Evolutionary conservation across 306 rosid species (phyloP).

Genomic region (Corylus americana): DNA sequence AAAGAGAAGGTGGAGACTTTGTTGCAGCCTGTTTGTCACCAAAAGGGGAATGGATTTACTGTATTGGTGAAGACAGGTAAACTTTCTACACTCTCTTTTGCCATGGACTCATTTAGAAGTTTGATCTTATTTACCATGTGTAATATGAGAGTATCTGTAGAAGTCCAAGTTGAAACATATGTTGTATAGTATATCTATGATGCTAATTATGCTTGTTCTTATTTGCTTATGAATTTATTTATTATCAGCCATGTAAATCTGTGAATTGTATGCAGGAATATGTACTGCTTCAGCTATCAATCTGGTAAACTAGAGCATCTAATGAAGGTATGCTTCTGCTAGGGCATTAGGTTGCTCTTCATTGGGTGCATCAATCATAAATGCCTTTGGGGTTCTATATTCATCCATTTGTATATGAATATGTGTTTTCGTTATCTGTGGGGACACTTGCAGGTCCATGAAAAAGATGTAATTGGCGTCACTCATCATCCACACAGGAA

Average conservation of each 20-base stretch:
- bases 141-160: not conserved
- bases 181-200: not conserved
- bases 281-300: constrained; percentile 94
- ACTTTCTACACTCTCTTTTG: not conserved
- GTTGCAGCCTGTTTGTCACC: constrained; percentile 93
- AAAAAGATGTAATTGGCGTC: constrained; percentile 88
- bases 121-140: not conserved
- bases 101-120: not conserved
- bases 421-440: not conserved
- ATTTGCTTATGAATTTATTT: constrained; percentile 16
- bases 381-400: too few relatives aligned
- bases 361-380: not conserved
- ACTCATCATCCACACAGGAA: constrained; percentile 98
- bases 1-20: constrained; percentile 98
- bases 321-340: constrained; percentile 72
- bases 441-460: constrained; percentile 71
- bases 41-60: constrained; percentile 99
- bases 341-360: constrained; percentile 13
- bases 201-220: not conserved
- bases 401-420: too few relatives aligned
- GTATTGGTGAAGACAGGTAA: constrained; percentile 98
- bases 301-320: constrained; percentile 98
- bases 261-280: constrained; percentile 61
- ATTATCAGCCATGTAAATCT: constrained; percentile 17
- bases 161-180: not conserved